These are phyloP conservation scores for Penicillium nordicum DNA, from an alignment of 2,329 filamentous ascomycete genomes.

Conservation along the genomic window DNA sequence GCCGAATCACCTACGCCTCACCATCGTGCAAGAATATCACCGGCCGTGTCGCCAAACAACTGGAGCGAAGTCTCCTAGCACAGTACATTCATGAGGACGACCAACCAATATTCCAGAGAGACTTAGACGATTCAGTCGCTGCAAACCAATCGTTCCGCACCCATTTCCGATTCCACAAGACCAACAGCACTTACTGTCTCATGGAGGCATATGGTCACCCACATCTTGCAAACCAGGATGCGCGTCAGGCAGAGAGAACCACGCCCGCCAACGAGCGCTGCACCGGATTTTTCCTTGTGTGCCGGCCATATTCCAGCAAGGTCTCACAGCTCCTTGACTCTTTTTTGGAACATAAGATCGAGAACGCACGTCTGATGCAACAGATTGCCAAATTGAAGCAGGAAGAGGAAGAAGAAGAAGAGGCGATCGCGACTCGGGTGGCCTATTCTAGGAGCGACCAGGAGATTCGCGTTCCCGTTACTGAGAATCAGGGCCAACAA, in stretches of 20 bases:
- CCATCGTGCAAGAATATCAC: constrained; percentile 71
- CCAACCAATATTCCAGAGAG: constrained; percentile 73
- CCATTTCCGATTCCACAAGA: constrained; percentile 79
- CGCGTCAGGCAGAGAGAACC: constrained; percentile 57
- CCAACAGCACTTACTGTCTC: constrained; percentile 70
- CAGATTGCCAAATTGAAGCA: constrained; percentile 79
- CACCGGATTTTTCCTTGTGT: constrained; percentile 90
- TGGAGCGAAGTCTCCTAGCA: constrained; percentile 71
- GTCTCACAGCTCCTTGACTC: constrained; percentile 83
- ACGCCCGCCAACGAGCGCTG: constrained; percentile 67
- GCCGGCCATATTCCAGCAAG: constrained; percentile 82
- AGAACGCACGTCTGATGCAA: constrained; percentile 82
- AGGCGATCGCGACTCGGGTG: constrained; percentile 63
- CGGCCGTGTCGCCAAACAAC: constrained; percentile 67
- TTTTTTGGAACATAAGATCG: constrained; percentile 94
- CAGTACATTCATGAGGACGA: constrained; percentile 87
- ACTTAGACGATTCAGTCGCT: constrained; percentile 85
- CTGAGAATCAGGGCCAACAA: not conserved
- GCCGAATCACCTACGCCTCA: constrained; percentile 80
- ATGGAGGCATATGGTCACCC: constrained; percentile 93
- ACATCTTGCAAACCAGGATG: constrained; percentile 68
- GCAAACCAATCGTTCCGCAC: constrained; percentile 75
- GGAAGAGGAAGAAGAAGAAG: constrained; percentile 78
- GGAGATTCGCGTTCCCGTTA: not conserved
- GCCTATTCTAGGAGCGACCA: constrained; percentile 44